These are phyloP conservation scores for Cardamine resedifolia DNA, from an alignment of 345 rosid genomes.

Conservation along the genomic window DNA sequence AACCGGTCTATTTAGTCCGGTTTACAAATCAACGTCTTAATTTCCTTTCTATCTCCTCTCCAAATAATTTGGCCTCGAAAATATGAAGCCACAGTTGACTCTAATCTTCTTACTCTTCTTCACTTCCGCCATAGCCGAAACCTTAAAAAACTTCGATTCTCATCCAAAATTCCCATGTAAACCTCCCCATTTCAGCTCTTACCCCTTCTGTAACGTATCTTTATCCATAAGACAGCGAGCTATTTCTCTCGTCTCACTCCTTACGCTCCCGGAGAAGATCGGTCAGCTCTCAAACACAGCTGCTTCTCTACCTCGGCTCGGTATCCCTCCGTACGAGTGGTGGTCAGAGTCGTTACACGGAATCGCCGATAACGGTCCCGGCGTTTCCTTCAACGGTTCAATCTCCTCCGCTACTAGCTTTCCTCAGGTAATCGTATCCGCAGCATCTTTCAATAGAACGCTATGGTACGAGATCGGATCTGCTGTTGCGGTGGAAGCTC, in stretches of 20 bases:
- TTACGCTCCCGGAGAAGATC: conserved; percentile 77
- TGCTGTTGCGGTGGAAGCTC: conserved; percentile 67
- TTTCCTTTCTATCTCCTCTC: not conserved
- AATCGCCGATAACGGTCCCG: conserved; percentile 83
- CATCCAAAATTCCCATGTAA: conserved; percentile 56
- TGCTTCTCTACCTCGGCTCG: conserved; percentile 70
- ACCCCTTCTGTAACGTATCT: conserved; percentile 71
- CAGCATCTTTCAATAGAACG: conserved; percentile 72
- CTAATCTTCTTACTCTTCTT: conserved; percentile 22
- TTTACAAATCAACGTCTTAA: conserved; percentile 5
- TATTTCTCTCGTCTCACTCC: conserved; percentile 63
- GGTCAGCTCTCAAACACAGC: conserved; percentile 66
- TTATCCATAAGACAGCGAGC: conserved; percentile 52
- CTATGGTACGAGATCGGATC: conserved; percentile 78
- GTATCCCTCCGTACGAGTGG: conserved; percentile 85
- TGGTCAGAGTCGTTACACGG: conserved; percentile 98
- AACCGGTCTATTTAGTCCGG: not conserved
- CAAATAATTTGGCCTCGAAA: not conserved
- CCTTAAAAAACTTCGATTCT: conserved; percentile 17
- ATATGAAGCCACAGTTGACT: conserved; percentile 25
- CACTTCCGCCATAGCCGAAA: conserved; percentile 34
- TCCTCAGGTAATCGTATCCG: conserved; percentile 76
- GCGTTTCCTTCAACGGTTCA: conserved; percentile 69
- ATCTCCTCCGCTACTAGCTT: conserved; percentile 70
- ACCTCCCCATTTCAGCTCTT: conserved; percentile 50